Evolutionary conservation across 2,329 filamentous ascomycete genomes (phyloP), one percentile per base, ranked within the genome.

Genomic region (Xylaria multiplex): DNA sequence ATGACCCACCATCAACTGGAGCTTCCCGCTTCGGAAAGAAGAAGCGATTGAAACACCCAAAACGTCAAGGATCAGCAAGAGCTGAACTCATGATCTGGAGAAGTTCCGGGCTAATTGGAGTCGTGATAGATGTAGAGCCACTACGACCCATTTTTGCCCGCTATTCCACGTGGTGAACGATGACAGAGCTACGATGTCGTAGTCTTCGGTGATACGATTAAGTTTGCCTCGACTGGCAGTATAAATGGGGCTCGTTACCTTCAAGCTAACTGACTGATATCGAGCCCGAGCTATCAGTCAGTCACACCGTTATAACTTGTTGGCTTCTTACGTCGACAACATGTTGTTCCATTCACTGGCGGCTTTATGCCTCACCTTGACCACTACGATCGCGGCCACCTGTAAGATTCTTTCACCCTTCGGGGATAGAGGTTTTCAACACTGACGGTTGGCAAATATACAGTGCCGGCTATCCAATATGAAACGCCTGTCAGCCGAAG

Each of bases 11-110:
- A n/a, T 27, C 11, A 37, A 52, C 27, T 52, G 8, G 50, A 43
- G 24, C 52, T 60, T 50, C 57, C 57, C 2, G 27, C 43, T 57
- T 53, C 14, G 62, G 62, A 45, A 56, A 65, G 27, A 56, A 50
- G 37, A 60, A 46, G 62, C 57, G 57, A 60, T 40, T 52, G 27
- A 6, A 37, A 50, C 35, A 60, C 50, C 45, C 37, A 30, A 32
- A 46, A 46, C 11, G 50, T 52, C 35, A 52, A 55, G 27, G 62
- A 60, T 57, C 57, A 37, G 45, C 57, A 35, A 45, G 19, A 65
- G 35, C 52, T 65, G 52, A 60, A 53, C 50, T 53, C 24, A 30
- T 32, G 24, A 56, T 60, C 50, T 56, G 14, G 35, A 55, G 50
- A 55, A 49, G 19, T n/a, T 35, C 27, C 16, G 9, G 5, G 14